These are phyloP conservation scores for Carex sylvatica DNA, from an alignment of 202 grass and related monocot species.

Conservation along the genomic window DNA sequence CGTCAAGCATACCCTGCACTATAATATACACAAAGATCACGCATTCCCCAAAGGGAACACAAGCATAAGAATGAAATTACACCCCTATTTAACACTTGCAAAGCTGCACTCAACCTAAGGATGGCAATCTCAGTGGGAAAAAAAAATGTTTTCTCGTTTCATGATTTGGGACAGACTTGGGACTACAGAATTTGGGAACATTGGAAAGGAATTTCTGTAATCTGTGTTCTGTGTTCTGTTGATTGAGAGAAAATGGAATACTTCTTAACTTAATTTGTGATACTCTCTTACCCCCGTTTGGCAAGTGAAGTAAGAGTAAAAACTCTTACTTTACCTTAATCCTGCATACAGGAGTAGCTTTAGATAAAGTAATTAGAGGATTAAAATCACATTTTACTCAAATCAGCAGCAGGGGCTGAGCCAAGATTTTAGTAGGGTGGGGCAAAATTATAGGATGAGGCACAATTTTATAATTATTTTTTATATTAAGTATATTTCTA, in stretches of 20 bases:
- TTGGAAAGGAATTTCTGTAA: conserved; percentile 7
- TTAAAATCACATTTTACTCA: background rate
- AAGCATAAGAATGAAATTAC: background rate
- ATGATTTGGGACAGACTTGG: background rate
- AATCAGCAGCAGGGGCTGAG: background rate
- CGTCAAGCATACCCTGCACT: background rate
- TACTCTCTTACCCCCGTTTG: background rate
- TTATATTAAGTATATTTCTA: too few species aligned
- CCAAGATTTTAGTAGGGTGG: too few species aligned
- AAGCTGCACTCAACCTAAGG: background rate
- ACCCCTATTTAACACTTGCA: background rate
- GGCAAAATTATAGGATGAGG: too few species aligned
- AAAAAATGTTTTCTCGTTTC: background rate
- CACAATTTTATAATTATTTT: too few species aligned
- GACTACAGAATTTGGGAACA: background rate
- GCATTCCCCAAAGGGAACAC: background rate
- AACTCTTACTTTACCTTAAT: background rate
- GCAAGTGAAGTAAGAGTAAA: background rate
- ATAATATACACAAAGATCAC: background rate
- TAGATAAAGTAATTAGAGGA: background rate
- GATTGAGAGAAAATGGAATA: background rate
- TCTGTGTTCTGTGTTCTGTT: background rate
- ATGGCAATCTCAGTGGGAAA: background rate
- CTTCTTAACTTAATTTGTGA: background rate
- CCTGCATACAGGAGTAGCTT: background rate